These are phyloP conservation scores for Penicillium lividum DNA, from an alignment of 495 filamentous ascomycete genomes.

Conservation along the genomic window DNA sequence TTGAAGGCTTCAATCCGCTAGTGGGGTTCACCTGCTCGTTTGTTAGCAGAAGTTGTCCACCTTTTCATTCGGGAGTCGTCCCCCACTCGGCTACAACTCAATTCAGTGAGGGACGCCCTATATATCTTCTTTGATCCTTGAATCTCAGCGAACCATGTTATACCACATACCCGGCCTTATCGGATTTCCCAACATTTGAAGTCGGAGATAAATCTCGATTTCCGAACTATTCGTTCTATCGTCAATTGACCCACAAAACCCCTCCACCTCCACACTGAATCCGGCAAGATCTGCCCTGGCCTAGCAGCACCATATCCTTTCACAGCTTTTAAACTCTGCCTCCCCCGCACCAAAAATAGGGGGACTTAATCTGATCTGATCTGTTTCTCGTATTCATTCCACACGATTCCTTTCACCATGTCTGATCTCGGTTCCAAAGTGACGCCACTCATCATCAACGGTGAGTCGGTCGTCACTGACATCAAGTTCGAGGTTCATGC, in stretches of 20 bases:
- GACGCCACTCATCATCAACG: conserved; percentile 74
- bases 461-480: conserved; percentile 60
- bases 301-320: background rate
- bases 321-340: background rate
- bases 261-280: conserved; percentile 15
- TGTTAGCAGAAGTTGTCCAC: background rate
- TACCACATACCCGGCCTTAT: background rate
- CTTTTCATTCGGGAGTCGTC: conserved; percentile 1
- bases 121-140: background rate
- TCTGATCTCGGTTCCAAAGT: conserved; percentile 20
- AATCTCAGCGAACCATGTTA: background rate
- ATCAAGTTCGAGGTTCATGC: conserved; percentile 66
- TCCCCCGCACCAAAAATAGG: background rate
- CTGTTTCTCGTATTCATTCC: background rate
- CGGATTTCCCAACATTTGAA: background rate
- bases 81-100: conserved; percentile 22
- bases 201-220: conserved; percentile 9
- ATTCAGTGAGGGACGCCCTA: background rate
- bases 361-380: background rate
- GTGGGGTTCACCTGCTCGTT: no score
- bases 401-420: background rate
- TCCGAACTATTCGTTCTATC: background rate
- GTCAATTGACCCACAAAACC: conserved; percentile 1
- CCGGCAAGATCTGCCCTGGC: conserved; percentile 11
- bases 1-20: no score